Conservation (phyloP, 805 yeast genomes). For the Debaryomyces maramus region DNA sequence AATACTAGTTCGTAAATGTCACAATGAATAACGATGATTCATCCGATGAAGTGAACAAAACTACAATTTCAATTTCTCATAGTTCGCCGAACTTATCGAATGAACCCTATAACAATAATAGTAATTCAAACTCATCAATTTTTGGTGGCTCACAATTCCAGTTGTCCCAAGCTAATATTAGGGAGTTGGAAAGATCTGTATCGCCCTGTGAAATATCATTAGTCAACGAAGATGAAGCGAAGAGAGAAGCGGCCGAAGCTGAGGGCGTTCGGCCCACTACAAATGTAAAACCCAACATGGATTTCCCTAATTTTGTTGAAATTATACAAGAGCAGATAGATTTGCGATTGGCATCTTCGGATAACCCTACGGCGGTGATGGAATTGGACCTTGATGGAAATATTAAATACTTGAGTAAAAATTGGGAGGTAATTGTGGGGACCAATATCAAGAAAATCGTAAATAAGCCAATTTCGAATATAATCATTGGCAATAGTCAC, state of each 20-base stretch:
- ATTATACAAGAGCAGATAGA: constrained; percentile 50
- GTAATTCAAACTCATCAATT: neutral
- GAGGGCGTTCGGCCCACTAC: neutral
- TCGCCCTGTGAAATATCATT: constrained; percentile 32
- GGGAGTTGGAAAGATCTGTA: constrained; percentile 30
- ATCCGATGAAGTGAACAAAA: neutral
- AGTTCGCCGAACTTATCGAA: neutral
- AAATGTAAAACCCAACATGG: constrained; percentile 3
- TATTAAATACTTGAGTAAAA: constrained; percentile 69
- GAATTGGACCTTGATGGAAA: constrained; percentile 81
- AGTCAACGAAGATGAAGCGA: neutral
- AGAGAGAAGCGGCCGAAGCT: neutral
- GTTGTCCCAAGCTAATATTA: constrained; percentile 11
- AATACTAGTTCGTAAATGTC: neutral
- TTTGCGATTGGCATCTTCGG: constrained; percentile 60
- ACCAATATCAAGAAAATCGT: constrained; percentile 57
- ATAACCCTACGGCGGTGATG: constrained; percentile 73
- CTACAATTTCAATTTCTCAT: neutral
- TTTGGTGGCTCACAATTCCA: neutral
- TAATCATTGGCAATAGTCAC: constrained; percentile 61
- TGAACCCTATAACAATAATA: neutral
- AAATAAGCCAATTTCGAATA: constrained; percentile 55
- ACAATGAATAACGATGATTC: neutral
- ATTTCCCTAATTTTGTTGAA: constrained; percentile 13
- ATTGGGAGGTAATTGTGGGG: constrained; percentile 81